These are phyloP conservation scores for Coix lacrymajobi DNA, from an alignment of 176 grass and related monocot genomes.

Conservation along the genomic window DNA sequence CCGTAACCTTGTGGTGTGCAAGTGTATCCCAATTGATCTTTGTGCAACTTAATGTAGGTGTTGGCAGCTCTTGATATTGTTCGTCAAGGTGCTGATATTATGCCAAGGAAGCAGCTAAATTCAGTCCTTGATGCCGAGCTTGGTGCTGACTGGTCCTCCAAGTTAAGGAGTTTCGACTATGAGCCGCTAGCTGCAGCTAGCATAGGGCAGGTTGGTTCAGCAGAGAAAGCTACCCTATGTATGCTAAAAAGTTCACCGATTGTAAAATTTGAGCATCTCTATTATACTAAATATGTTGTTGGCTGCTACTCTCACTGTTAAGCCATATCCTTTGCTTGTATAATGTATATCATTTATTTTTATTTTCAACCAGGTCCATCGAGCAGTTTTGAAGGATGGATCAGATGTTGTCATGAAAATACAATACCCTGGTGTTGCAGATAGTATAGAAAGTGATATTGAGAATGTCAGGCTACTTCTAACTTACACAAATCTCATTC, in stretches of 20 bases:
- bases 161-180: constrained; percentile 88
- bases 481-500: constrained; percentile 92
- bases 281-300: neutral
- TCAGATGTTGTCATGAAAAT: constrained; percentile 89
- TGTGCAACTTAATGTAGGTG: constrained; percentile 44
- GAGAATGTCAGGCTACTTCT: constrained; percentile 88
- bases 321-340: constrained; percentile 12
- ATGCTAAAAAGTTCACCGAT: neutral
- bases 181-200: constrained; percentile 86
- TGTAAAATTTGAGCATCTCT: neutral
- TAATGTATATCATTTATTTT: neutral
- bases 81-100: constrained; percentile 92
- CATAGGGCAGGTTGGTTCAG: constrained; percentile 60
- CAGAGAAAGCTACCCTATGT: neutral
- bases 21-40: constrained; percentile 3
- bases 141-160: constrained; percentile 70
- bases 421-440: constrained; percentile 92
- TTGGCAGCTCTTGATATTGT: constrained; percentile 90
- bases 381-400: constrained; percentile 75
- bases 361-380: constrained; percentile 63
- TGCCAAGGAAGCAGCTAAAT: constrained; percentile 89
- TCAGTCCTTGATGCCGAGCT: constrained; percentile 74
- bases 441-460: constrained; percentile 97
- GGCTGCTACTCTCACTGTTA: neutral
- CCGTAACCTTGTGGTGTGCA: neutral